Base-by-base conservation (phyloP, 495 filamentous ascomycete genomes). In the Penicillium samsonianum region DNA sequence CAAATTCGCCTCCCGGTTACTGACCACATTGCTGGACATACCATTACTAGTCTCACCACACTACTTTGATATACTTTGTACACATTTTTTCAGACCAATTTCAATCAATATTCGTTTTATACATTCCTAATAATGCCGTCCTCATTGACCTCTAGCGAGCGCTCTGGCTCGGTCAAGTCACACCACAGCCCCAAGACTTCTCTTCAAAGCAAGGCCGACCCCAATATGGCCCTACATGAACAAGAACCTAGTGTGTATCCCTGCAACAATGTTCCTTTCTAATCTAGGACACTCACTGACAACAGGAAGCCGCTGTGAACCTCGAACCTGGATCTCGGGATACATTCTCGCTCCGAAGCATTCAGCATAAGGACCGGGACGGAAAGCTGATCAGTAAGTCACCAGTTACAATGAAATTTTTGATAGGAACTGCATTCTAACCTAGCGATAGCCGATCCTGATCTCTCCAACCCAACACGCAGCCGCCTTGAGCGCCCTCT, bases 401-500 rank as follows among this genome's bases (percentile, higher is more conserved):
- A 17, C 20, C 7, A 7, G 9, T 35, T 11, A 51, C 8, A 17
- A 22, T 50, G 3, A n/a, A n/a, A 2, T 8, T 8, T 46, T 3
- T 25, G 37, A 20, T 65, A 90, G 85, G 14, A 54, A 35, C 20
- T 14, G 14, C 40, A 40, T 55, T 31, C 23, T 55, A 51, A 61
- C 53, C 41, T 20, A 8, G 5, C 25, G 43, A 14, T 37, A 77
- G 74, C 68, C 17, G 74, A 78, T 38, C 74, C 74, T 10, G 74
- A 78, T 53, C 63, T 60, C 9, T 75, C 72, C 14, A 78, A 78
- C 44, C 93, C 93, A 5, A 97, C 93, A 11, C 84, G 93, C 53
- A 86, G 79, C 57, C 86, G 93, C 56, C 82, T 91, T 77, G 93
- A 98, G 75, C 84, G 93, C 20, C 93, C 93, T 12, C 73, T 98